phyloP scores from a whole-genome alignment of 129 eudicot species.

The Oenanthe sinensis region DNA sequence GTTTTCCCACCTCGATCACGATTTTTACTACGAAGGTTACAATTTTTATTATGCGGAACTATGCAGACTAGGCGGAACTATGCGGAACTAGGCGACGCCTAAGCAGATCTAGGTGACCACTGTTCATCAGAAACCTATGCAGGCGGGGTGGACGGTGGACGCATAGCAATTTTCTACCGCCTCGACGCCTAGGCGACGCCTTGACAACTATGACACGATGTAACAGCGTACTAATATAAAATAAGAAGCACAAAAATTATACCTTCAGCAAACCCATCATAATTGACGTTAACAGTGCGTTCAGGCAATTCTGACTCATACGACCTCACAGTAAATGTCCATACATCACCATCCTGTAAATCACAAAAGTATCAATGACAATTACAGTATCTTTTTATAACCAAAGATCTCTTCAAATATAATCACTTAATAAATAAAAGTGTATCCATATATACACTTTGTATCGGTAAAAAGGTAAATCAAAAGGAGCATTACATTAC shows the following conservation, averaged over 20 bases:
- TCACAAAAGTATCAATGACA: not conserved
- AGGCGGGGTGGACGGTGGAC: too few relatives aligned
- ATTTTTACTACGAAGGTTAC: too few relatives aligned
- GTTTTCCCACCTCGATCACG: too few relatives aligned
- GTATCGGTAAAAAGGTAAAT: not conserved
- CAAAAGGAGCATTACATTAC: not conserved
- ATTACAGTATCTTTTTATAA: not conserved
- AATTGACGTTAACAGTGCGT: slow-evolving; percentile 66
- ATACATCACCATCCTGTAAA: slow-evolving; percentile 77
- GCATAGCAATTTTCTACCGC: too few relatives aligned
- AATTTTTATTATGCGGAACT: too few relatives aligned
- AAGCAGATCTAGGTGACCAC: too few relatives aligned
- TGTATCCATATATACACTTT: not conserved
- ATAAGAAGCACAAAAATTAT: too few relatives aligned
- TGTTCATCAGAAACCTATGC: too few relatives aligned
- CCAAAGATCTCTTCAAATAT: not conserved
- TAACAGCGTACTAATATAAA: not conserved
- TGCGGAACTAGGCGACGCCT: too few relatives aligned
- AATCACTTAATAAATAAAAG: not conserved
- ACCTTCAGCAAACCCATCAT: slow-evolving; percentile 98
- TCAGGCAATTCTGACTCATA: slow-evolving; percentile 65
- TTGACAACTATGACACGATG: too few relatives aligned
- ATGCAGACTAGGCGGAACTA: too few relatives aligned
- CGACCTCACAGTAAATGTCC: slow-evolving; percentile 86
- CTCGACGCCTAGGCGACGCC: too few relatives aligned